phyloP scores from a whole-genome alignment of 129 eudicot genomes.

The Tanacetum coccineum region DNA sequence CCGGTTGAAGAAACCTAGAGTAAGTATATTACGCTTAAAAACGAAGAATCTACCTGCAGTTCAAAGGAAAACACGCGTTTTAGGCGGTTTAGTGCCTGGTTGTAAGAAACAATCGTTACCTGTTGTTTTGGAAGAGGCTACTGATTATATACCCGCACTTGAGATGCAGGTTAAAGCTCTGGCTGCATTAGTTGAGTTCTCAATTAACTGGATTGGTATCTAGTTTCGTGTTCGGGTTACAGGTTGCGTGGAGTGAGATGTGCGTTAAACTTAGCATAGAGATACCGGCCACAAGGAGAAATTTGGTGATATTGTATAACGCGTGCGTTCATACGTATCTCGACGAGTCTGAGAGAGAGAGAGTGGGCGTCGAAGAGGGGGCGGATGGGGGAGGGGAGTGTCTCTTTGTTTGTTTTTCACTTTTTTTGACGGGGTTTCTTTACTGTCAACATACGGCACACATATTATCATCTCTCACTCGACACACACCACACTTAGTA shows the following conservation, averaged over 20 bases:
- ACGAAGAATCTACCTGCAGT: constrained; percentile 59
- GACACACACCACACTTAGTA: too few species aligned
- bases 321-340: too few species aligned
- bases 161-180: constrained; percentile 92
- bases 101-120: constrained; percentile 86
- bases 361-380: too few species aligned
- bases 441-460: too few species aligned
- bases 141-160: constrained; percentile 83
- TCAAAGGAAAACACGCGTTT: constrained; percentile 65
- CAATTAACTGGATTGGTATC: too few species aligned
- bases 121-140: constrained; percentile 79
- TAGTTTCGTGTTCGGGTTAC: too few species aligned
- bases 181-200: constrained; percentile 63
- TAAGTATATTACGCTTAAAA: constrained; percentile 50
- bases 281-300: constrained; percentile 2
- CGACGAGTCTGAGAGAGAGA: too few species aligned
- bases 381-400: too few species aligned
- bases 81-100: constrained; percentile 81
- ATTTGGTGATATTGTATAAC: background rate
- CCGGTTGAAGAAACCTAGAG: constrained; percentile 61
- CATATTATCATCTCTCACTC: too few species aligned
- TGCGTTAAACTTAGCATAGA: background rate
- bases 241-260: constrained; percentile 23
- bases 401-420: too few species aligned
- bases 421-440: too few species aligned